A percentile compares a stretch with the other conserved stretches of the same genome.
phyloP scores from a whole-genome alignment of 352 stramenopile species.

The Phytophthora chlamydospora region DNA sequence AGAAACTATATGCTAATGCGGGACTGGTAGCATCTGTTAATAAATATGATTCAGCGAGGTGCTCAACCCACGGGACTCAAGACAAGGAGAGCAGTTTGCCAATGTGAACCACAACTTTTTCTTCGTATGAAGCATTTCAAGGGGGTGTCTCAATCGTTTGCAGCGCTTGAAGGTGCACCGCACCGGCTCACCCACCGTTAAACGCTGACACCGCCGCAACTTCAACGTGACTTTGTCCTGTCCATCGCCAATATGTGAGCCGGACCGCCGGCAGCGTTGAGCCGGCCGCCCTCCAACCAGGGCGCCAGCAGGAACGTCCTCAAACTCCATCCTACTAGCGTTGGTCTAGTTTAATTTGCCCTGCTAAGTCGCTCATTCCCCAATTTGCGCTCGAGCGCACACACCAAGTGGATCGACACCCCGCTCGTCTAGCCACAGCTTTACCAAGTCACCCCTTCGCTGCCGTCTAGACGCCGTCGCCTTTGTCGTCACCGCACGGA shows the following conservation, averaged over 20 bases:
- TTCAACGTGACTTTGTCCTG: conserved; percentile 23
- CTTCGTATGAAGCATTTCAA: too few relatives aligned
- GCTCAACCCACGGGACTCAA: too few relatives aligned
- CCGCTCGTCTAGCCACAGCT: conserved; percentile 2
- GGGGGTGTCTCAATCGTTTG: neutral
- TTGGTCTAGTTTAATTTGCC: too few relatives aligned
- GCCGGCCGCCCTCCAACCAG: neutral
- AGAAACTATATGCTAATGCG: too few relatives aligned
- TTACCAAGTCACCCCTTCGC: neutral
- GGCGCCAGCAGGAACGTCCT: neutral
- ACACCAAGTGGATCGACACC: conserved; percentile 5
- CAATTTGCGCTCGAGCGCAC: conserved; percentile 15
- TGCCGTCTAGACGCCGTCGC: too few relatives aligned
- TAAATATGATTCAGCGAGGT: too few relatives aligned
- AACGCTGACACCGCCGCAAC: neutral
- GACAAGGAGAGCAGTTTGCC: too few relatives aligned
- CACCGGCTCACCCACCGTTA: conserved; percentile 11
- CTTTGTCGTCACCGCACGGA: too few relatives aligned
- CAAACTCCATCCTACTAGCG: neutral
- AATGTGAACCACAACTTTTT: too few relatives aligned
- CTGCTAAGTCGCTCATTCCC: conserved; percentile 9
- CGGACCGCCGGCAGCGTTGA: conserved; percentile 10
- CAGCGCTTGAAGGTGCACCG: conserved; percentile 5
- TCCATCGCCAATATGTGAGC: conserved; percentile 14
- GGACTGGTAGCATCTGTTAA: too few relatives aligned